These are phyloP conservation scores for Ascochyta viciae-villosae DNA, from an alignment of 2,329 filamentous ascomycete species.

Conservation along the genomic window DNA sequence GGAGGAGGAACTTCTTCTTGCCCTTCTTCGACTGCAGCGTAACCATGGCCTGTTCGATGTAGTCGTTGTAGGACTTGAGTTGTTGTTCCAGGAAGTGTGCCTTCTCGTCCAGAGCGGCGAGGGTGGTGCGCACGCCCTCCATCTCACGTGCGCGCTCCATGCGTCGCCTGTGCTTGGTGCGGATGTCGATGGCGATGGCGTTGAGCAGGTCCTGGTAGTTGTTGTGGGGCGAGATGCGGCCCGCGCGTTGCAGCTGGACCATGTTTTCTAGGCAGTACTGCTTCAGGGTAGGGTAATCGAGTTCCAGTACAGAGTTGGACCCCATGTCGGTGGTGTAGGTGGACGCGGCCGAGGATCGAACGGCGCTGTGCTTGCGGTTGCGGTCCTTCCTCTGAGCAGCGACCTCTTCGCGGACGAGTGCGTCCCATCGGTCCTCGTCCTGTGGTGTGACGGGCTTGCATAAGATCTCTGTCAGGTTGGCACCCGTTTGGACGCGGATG, in stretches of 20 bases:
- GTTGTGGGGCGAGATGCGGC: slow-evolving; percentile 85
- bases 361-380: slow-evolving; percentile 60
- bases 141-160: slow-evolving; percentile 91
- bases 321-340: slow-evolving; percentile 68
- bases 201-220: slow-evolving; percentile 98
- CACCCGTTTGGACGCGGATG: slow-evolving; percentile 91
- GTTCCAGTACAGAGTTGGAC: slow-evolving; percentile 72
- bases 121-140: slow-evolving; percentile 79
- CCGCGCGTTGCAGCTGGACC: slow-evolving; percentile 83
- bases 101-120: slow-evolving; percentile 80
- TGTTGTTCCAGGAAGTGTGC: slow-evolving; percentile 93
- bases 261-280: slow-evolving; percentile 93
- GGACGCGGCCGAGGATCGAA: slow-evolving; percentile 85
- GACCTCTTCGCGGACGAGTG: slow-evolving; percentile 83
- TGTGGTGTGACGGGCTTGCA: slow-evolving; percentile 86
- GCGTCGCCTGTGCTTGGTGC: slow-evolving; percentile 91
- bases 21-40: slow-evolving; percentile 97
- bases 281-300: slow-evolving; percentile 93
- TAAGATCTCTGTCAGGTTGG: slow-evolving; percentile 93
- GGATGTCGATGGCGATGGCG: slow-evolving; percentile 93
- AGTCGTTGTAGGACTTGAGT: slow-evolving; percentile 97
- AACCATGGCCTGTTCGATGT: slow-evolving; percentile 97
- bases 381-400: slow-evolving; percentile 46
- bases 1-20: slow-evolving; percentile 91
- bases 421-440: slow-evolving; percentile 88